Base-by-base conservation (phyloP, 2,329 filamentous ascomycete genomes). In the Tricladium varicosporioides region DNA sequence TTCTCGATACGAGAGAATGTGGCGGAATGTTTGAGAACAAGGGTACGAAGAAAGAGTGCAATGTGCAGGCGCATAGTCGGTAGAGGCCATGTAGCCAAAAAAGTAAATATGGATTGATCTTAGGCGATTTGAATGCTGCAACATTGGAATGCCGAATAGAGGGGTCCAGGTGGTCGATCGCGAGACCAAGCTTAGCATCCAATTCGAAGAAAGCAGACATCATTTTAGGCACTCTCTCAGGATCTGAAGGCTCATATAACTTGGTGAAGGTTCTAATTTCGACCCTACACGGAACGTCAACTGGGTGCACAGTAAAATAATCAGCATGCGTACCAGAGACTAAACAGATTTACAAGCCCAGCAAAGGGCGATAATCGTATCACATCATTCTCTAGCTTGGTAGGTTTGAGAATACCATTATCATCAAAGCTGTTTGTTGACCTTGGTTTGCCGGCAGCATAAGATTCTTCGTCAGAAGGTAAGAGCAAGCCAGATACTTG, bases 181-280 rank as follows among this genome's bases (percentile, higher is more conserved):
- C 19, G 36, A 46, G 19, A 14, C 33, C 44, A 18, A 63, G 54
- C 27, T 55, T 60, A 9, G 36, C 43, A 31, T 63, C 58, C 10
- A 61, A 36, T 18, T 61, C 48, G 5, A 53, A 46, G 31, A 61
- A 44, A 31, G 44, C 27, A 10, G 60, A 32, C 33, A 62, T 40
- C 5, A 44, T 51, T 33, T n/a, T 14, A 10, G 51, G 46, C 11
- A 48, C 40, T 31, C 57, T 44, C 11, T 42, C 18, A 11, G 42
- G 45, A 42, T 52, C 48, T 1, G 45, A 32, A 27, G 53, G 47
- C 5, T 48, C 19, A 18, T 51, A 32, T 33, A 27, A 18, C 11
- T 57, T 57, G 15, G 59, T 48, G 43, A 62, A 62, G 32, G 48
- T 18, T 51, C 61, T 57, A 47, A 63, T 57, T 50, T 63, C 61